phyloP scores from a whole-genome alignment of 1,284 basidiomycete genomes.

The Microbotryomycetes sp. region DNA sequence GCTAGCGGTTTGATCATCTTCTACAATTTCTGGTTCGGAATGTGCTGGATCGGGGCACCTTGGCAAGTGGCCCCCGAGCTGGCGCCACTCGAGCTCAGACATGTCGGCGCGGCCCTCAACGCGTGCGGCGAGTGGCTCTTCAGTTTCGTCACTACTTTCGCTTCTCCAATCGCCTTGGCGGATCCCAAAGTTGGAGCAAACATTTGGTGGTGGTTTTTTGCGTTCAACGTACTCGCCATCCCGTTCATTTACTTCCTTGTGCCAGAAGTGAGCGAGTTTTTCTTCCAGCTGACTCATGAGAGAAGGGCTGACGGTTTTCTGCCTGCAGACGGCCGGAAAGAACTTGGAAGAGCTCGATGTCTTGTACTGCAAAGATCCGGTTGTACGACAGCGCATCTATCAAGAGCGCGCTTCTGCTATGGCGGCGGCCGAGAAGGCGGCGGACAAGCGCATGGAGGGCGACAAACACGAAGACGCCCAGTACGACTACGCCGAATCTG shows the following conservation, averaged over 20 bases:
- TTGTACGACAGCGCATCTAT: not conserved
- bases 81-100: constrained; percentile 10
- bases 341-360: constrained; percentile 15
- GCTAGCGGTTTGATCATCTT: constrained; percentile 11
- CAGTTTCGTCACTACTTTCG: constrained; percentile 12
- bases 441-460: not conserved
- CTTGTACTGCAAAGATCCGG: constrained; percentile 5
- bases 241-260: constrained; percentile 14
- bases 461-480: not conserved
- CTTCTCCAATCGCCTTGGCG: constrained; percentile 7
- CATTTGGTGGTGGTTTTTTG: constrained; percentile 14
- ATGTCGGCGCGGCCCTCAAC: constrained; percentile 13
- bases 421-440: not conserved
- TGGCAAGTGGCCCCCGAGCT: constrained; percentile 15
- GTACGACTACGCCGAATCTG: not conserved
- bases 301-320: not conserved
- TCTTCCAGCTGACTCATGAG: not conserved
- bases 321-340: not conserved
- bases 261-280: constrained; percentile 1
- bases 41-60: constrained; percentile 6
- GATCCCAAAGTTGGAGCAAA: constrained; percentile 7
- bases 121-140: constrained; percentile 14
- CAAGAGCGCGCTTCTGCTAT: constrained; percentile 1
- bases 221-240: constrained; percentile 16
- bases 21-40: constrained; percentile 11